These are phyloP conservation scores for Rhodomyrtus tomentosa DNA, from an alignment of 345 rosid species.

Conservation along the genomic window DNA sequence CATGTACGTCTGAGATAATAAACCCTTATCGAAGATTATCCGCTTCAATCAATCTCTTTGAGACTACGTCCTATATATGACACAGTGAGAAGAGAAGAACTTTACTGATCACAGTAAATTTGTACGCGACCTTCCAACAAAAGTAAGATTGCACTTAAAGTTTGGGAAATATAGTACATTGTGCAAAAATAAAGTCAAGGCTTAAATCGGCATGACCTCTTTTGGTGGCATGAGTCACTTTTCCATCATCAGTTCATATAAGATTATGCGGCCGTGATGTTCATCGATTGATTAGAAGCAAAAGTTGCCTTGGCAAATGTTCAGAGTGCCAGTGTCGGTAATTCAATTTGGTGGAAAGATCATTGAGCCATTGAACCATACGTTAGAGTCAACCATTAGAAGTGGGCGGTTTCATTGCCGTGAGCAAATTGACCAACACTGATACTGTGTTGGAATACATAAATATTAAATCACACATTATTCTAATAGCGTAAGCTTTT, in stretches of 20 bases:
- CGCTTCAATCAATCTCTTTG: background rate
- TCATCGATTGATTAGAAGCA: background rate
- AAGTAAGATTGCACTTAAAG: slow-evolving; percentile 2
- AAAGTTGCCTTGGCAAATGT: background rate
- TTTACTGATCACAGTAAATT: background rate
- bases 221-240: background rate
- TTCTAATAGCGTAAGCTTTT: too few relatives aligned
- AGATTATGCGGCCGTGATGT: background rate
- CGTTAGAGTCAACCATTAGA: background rate
- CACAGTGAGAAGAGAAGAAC: background rate
- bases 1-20: background rate
- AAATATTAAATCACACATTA: too few relatives aligned
- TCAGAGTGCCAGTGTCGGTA: slow-evolving; percentile 1
- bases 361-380: background rate
- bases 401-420: background rate
- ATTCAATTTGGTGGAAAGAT: background rate
- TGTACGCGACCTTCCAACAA: background rate
- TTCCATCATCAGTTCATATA: background rate
- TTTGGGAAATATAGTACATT: background rate
- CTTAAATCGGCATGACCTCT: background rate
- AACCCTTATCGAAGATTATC: background rate
- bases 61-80: too few relatives aligned
- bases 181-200: background rate
- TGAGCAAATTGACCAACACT: background rate
- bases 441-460: too few relatives aligned